These are phyloP conservation scores for Uncinocarpus reesii DNA, from an alignment of 2,329 filamentous ascomycete species.

Conservation along the genomic window DNA sequence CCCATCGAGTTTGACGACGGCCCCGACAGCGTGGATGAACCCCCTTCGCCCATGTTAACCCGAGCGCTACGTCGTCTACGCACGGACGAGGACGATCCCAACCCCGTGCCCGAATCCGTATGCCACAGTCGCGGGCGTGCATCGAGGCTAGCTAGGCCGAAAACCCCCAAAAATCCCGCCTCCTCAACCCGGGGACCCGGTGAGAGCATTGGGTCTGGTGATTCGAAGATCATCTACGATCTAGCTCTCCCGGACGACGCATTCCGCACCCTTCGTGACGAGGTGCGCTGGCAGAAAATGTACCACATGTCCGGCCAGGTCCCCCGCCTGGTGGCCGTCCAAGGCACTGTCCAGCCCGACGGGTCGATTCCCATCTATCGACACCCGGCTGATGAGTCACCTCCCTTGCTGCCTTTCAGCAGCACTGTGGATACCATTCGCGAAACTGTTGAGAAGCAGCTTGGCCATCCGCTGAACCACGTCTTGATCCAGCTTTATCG, in stretches of 20 bases:
- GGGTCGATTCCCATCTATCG: slow-evolving; percentile 77
- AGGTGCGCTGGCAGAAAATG: slow-evolving; percentile 87
- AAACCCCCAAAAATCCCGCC: slow-evolving; percentile 18
- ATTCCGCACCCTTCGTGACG: slow-evolving; percentile 60
- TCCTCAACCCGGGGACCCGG: slow-evolving; percentile 35
- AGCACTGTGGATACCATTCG: slow-evolving; percentile 60
- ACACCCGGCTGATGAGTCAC: slow-evolving; percentile 81
- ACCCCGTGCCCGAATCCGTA: background rate
- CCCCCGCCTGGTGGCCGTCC: slow-evolving; percentile 79
- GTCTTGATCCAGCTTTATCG: slow-evolving; percentile 89
- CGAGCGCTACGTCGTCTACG: slow-evolving; percentile 1
- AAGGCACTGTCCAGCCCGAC: slow-evolving; percentile 51
- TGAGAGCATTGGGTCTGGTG: slow-evolving; percentile 62
- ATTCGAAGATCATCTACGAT: slow-evolving; percentile 63
- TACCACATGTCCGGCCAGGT: slow-evolving; percentile 84
- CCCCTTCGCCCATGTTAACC: background rate
- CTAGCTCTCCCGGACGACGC: slow-evolving; percentile 52
- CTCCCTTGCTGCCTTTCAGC: slow-evolving; percentile 65
- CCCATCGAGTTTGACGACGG: slow-evolving; percentile 6
- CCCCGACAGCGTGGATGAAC: too few relatives aligned
- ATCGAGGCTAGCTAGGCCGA: slow-evolving; percentile 8
- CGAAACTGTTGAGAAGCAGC: slow-evolving; percentile 54
- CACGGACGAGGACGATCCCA: background rate
- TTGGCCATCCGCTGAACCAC: slow-evolving; percentile 80
- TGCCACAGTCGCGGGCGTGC: background rate